These are phyloP conservation scores for Candida silvatica DNA, from an alignment of 805 yeast species.

Conservation along the genomic window DNA sequence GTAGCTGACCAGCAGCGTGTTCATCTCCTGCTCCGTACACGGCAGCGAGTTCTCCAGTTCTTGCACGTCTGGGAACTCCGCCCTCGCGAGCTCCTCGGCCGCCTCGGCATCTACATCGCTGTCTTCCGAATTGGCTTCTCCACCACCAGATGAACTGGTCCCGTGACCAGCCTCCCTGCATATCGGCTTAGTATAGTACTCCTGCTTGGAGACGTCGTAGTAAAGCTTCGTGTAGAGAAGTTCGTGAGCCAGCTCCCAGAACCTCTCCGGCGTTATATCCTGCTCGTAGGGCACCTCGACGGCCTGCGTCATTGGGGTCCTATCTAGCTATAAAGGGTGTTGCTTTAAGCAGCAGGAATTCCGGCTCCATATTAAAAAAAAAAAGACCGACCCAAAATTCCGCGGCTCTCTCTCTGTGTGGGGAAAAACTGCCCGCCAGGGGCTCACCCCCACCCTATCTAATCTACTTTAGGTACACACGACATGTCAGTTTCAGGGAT, in stretches of 20 bases:
- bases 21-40: slow-evolving; percentile 24
- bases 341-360: background rate
- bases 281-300: slow-evolving; percentile 14
- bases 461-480: background rate
- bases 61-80: background rate
- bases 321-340: background rate
- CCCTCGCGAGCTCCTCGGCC: slow-evolving; percentile 2
- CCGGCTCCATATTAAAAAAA: background rate
- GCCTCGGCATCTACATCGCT: background rate
- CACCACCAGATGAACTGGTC: background rate
- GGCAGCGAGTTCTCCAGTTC: slow-evolving; percentile 6
- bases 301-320: slow-evolving; percentile 2
- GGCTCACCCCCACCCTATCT: too few relatives aligned
- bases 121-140: background rate
- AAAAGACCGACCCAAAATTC: background rate
- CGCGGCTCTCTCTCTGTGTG: too few relatives aligned
- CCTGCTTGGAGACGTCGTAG: slow-evolving; percentile 16
- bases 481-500: background rate
- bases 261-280: slow-evolving; percentile 17
- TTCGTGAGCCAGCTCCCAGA: slow-evolving; percentile 25
- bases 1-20: slow-evolving; percentile 25
- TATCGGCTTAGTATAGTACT: slow-evolving; percentile 13
- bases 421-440: background rate
- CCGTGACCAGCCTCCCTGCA: too few relatives aligned
- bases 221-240: slow-evolving; percentile 20